A percentile compares a stretch with the other conserved stretches of the same genome.
Evolutionary conservation across 2,329 filamentous ascomycete genomes (phyloP).

Genomic region (Hymenotorrendiella dingleyae): DNA sequence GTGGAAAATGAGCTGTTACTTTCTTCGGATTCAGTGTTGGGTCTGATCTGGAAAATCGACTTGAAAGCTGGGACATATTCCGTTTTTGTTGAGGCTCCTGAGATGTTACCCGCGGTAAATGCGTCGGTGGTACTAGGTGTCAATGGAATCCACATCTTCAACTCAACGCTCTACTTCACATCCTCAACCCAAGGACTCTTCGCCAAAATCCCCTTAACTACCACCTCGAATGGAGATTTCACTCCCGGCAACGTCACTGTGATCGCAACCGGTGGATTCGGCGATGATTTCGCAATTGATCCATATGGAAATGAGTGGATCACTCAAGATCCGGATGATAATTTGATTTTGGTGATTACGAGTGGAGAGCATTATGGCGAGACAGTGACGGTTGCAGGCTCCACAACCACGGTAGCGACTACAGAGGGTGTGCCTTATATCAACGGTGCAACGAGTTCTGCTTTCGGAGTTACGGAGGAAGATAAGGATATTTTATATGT

Average conservation of each 20-base stretch:
- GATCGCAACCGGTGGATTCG: not conserved
- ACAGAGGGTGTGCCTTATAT: not conserved
- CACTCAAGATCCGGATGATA: not conserved
- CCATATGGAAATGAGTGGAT: not conserved
- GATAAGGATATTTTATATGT: not conserved
- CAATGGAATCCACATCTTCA: constrained; percentile 23
- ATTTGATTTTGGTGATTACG: not conserved
- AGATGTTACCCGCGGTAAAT: constrained; percentile 2
- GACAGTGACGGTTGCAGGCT: not conserved
- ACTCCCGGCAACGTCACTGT: not conserved
- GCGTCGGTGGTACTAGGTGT: constrained; percentile 7
- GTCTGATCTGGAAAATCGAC: constrained; percentile 20
- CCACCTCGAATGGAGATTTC: not conserved
- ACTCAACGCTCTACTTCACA: constrained; percentile 19
- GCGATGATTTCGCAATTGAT: constrained; percentile 4
- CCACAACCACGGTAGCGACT: not conserved
- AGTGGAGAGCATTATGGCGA: not conserved
- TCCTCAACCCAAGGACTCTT: constrained; percentile 13
- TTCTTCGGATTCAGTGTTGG: constrained; percentile 20
- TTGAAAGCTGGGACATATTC: constrained; percentile 17
- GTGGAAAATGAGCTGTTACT: constrained; percentile 12
- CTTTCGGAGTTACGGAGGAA: not conserved
- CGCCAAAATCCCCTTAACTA: not conserved
- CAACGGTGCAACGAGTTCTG: not conserved
- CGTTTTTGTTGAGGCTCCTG: constrained; percentile 16